Conservation (phyloP, 768 basidiomycete genomes). For the Kwoniella sp. region DNA sequence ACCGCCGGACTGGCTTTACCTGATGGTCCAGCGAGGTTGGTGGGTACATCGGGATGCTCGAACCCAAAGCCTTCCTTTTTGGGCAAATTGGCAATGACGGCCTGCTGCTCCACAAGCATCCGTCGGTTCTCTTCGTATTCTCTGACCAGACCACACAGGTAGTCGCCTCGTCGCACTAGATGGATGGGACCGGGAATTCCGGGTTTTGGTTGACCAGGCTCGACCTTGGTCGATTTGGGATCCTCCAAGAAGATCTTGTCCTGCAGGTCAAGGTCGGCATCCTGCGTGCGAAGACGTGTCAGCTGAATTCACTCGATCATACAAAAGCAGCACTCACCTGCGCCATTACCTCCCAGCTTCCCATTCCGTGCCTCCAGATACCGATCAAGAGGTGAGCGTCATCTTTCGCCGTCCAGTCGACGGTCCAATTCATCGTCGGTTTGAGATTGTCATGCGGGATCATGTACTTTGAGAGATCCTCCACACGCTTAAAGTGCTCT, state of each 20-base stretch:
- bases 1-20: conserved; percentile 31
- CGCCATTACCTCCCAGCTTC: conserved; percentile 93
- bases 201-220: conserved; percentile 40
- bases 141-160: conserved; percentile 61
- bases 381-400: conserved; percentile 95
- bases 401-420: conserved; percentile 87
- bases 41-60: conserved; percentile 32
- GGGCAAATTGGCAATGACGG: conserved; percentile 42
- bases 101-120: conserved; percentile 49
- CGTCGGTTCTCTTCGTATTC: conserved; percentile 54
- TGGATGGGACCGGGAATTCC: conserved; percentile 96
- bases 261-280: conserved; percentile 74
- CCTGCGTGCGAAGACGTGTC: conserved; percentile 58
- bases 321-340: conserved; percentile 52
- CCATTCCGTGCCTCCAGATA: conserved; percentile 89
- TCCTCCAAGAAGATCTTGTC: conserved; percentile 99
- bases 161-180: conserved; percentile 94
- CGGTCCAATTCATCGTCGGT: conserved; percentile 93
- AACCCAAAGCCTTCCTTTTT: conserved; percentile 46
- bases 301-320: neutral
- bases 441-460: conserved; percentile 93
- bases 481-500: conserved; percentile 71
- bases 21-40: conserved; percentile 13
- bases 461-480: conserved; percentile 77
- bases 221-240: conserved; percentile 74